Conservation (phyloP, 768 basidiomycete species). For the Russula ochroleuca region DNA sequence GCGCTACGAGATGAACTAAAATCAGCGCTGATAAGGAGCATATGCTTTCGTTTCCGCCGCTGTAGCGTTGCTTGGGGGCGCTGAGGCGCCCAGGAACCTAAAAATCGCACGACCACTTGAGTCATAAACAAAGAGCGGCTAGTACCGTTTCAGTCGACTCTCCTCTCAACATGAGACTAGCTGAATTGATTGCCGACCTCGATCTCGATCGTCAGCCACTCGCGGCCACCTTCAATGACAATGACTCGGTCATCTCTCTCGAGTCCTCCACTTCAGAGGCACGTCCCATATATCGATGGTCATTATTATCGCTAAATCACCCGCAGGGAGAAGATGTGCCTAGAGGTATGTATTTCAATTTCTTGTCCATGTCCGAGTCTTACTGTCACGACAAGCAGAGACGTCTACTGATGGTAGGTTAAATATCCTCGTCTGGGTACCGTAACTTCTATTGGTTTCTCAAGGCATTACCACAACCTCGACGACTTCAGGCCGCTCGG, state of each 20-base stretch:
- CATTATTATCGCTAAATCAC: background rate
- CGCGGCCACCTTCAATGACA: background rate
- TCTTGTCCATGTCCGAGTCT: background rate
- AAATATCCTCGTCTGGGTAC: too few species aligned
- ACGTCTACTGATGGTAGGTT: background rate
- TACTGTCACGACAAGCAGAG: background rate
- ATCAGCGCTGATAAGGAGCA: too few species aligned
- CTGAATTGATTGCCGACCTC: background rate
- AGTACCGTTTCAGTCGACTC: too few species aligned
- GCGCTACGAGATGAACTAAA: too few species aligned
- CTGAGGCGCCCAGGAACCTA: too few species aligned
- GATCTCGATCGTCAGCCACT: background rate
- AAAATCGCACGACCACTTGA: too few species aligned
- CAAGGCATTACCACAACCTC: background rate
- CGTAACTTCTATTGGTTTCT: background rate
- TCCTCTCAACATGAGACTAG: background rate
- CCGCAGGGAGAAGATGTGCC: background rate
- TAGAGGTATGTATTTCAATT: background rate
- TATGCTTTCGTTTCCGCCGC: too few species aligned
- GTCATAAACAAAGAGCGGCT: too few species aligned
- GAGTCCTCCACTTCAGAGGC: conserved; percentile 14
- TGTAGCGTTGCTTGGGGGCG: too few species aligned
- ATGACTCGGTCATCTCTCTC: conserved; percentile 16
- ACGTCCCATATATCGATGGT: background rate
- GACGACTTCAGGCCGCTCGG: background rate